Base-by-base conservation (phyloP, 495 filamentous ascomycete genomes). In the Xylaria castorea region DNA sequence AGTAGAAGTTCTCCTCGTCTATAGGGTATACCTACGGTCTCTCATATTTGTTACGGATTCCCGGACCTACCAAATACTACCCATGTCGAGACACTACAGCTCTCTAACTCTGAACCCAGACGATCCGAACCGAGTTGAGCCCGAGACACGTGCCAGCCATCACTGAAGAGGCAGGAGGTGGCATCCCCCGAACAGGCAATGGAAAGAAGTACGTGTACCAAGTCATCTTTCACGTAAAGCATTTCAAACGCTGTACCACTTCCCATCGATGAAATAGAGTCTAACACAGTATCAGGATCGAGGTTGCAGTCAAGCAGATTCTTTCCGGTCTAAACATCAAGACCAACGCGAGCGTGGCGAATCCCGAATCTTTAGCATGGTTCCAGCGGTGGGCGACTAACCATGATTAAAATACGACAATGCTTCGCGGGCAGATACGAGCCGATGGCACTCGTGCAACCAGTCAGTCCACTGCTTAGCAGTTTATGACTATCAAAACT, bases 241-340 rank as follows among this genome's bases (percentile, higher is more conserved):
- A 46, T 46, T 20, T 9, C 62, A 34, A 46, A 32, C 11, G 0
- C 42, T 5, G 9, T 11, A 22, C 11, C 20, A 42, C 11, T 36
- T 8, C 22, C 30, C 8, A 55, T 27, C 0, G 11, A 40, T 46
- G 16, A 0, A 2, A 48, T n/a, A 27, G 11, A 44, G n/a, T 40
- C 68, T 63, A 8, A 70, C 57, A 9, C 16, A 18, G 48, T 5
- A 25, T 50, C 61, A 89, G 88, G 84, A 93, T 97, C 50, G 94
- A 97, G 78, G 92, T 95, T 44, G 92, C 93, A 3, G 94, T 97
- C 34, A 97, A 97, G 83, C 94, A 97, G 84, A 97, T 97, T 51
- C 79, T 97, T n/a, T 95, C 91, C 44, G 94, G 94, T 9, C 86
- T 93, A 77, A 89, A 92, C 66, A 91, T 97, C 68, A 94, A 93